Percentiles rank a stretch among this genome's conserved stretches.
Evolutionary conservation across 2,329 filamentous ascomycete genomes (phyloP).

Genomic region (Bipolaris zeicola): DNA sequence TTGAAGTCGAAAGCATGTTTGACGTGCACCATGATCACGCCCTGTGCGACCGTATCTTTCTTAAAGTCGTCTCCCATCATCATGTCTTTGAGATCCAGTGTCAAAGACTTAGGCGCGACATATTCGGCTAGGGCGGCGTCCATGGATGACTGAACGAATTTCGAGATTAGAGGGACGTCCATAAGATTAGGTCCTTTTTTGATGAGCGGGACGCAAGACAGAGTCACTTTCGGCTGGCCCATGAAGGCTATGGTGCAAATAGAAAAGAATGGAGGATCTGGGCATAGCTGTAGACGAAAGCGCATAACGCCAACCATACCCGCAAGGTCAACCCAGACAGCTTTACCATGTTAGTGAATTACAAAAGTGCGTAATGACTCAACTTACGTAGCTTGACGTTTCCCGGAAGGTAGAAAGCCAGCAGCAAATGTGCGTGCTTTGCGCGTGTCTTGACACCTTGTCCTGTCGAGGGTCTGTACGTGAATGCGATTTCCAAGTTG

Average conservation of each 20-base stretch:
- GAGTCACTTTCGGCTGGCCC: constrained; percentile 73
- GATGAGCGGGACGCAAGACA: constrained; percentile 72
- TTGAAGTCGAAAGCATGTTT: constrained; percentile 73
- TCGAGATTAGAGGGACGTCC: constrained; percentile 74
- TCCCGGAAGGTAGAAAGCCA: constrained; percentile 72
- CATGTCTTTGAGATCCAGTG: constrained; percentile 77
- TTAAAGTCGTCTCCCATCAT: constrained; percentile 79
- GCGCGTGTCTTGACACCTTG: constrained; percentile 66
- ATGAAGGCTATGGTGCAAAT: constrained; percentile 75
- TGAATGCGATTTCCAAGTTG: constrained; percentile 76
- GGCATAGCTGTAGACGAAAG: constrained; percentile 72
- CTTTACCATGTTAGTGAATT: constrained; percentile 39
- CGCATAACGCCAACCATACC: constrained; percentile 74
- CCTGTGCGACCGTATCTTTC: constrained; percentile 70
- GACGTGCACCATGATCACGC: constrained; percentile 69
- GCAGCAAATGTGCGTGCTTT: constrained; percentile 73
- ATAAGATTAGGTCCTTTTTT: constrained; percentile 74
- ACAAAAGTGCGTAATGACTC: neutral
- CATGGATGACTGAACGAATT: constrained; percentile 75
- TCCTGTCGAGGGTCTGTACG: constrained; percentile 69
- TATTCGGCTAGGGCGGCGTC: constrained; percentile 77
- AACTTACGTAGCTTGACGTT: constrained; percentile 58
- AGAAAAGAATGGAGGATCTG: constrained; percentile 78
- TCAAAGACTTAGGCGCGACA: constrained; percentile 76
- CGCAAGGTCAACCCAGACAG: constrained; percentile 76